These are phyloP conservation scores for Curvularia eragrostidis DNA, from an alignment of 2,329 filamentous ascomycete genomes.

Conservation along the genomic window DNA sequence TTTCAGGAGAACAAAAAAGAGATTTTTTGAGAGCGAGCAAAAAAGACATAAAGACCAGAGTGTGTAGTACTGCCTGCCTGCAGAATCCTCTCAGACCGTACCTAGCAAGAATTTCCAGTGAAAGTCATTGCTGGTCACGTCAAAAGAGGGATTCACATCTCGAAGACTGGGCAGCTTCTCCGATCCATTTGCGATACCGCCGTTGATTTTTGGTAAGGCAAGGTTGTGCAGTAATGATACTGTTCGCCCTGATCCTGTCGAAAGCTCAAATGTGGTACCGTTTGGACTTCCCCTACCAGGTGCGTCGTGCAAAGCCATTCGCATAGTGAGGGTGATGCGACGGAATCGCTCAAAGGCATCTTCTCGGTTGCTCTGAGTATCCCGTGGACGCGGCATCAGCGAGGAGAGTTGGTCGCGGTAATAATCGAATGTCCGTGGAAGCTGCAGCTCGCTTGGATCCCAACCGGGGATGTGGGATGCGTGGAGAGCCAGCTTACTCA, in stretches of 20 bases:
- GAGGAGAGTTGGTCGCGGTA: slow-evolving; percentile 42
- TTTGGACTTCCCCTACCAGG: slow-evolving; percentile 38
- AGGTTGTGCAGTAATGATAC: slow-evolving; percentile 45
- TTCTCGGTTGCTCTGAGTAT: slow-evolving; percentile 33
- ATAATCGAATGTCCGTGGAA: slow-evolving; percentile 42
- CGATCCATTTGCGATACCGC: slow-evolving; percentile 30
- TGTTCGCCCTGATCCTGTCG: slow-evolving; percentile 42
- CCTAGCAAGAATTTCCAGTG: slow-evolving; percentile 46
- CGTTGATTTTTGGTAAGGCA: slow-evolving; percentile 38
- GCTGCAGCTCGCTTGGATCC: slow-evolving; percentile 43
- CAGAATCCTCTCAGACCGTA: slow-evolving; percentile 29
- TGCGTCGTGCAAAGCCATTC: slow-evolving; percentile 31
- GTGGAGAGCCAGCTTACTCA: slow-evolving; percentile 42
- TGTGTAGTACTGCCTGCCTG: background rate
- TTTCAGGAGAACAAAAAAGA: background rate
- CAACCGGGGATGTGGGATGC: slow-evolving; percentile 42
- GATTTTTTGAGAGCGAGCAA: background rate
- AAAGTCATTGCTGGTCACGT: slow-evolving; percentile 42
- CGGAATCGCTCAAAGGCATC: slow-evolving; percentile 45
- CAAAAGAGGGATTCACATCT: slow-evolving; percentile 38
- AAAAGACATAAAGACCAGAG: background rate
- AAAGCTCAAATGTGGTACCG: slow-evolving; percentile 45
- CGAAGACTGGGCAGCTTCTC: slow-evolving; percentile 39
- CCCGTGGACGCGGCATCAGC: slow-evolving; percentile 40
- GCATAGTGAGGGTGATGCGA: slow-evolving; percentile 44